A percentile compares a stretch with the other conserved stretches of the same genome.
phyloP scores from a whole-genome alignment of 148 eudicot genomes.

The Arbutus unedo region DNA sequence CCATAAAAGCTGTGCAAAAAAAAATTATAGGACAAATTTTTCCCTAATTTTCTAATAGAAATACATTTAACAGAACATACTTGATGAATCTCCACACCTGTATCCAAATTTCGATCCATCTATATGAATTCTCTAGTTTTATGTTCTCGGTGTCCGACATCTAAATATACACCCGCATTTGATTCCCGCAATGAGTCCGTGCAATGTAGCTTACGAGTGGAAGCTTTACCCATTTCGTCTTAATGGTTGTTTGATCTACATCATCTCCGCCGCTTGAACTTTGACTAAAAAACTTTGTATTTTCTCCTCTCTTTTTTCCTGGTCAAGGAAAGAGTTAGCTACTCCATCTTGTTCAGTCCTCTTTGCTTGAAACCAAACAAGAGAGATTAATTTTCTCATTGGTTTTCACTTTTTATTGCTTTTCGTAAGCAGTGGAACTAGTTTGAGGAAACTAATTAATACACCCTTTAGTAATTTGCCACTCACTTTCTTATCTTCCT shows the following conservation, averaged over 20 bases:
- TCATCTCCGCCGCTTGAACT: not conserved
- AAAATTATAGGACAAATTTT: too few species aligned
- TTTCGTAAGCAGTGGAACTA: not conserved
- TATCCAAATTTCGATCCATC: too few species aligned
- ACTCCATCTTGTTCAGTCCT: not conserved
- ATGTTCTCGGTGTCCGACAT: too few species aligned
- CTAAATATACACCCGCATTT: too few species aligned
- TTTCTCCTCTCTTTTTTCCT: not conserved
- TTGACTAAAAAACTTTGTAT: too few species aligned
- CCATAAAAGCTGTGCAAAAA: too few species aligned
- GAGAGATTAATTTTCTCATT: not conserved
- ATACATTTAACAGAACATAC: too few species aligned
- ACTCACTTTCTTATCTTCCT: not conserved
- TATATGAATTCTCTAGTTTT: too few species aligned
- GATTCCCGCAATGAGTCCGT: too few species aligned
- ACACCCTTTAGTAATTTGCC: not conserved
- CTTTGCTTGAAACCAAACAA: not conserved
- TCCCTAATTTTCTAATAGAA: too few species aligned
- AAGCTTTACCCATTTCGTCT: not conserved
- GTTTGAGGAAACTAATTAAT: not conserved
- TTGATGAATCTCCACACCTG: too few species aligned
- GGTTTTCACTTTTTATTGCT: not conserved
- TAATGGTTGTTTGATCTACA: not conserved
- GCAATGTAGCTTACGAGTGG: not conserved
- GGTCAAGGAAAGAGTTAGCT: not conserved